These are phyloP conservation scores for Rhodosporidiobolus odoratus DNA, from an alignment of 768 basidiomycete species.

Conservation along the genomic window DNA sequence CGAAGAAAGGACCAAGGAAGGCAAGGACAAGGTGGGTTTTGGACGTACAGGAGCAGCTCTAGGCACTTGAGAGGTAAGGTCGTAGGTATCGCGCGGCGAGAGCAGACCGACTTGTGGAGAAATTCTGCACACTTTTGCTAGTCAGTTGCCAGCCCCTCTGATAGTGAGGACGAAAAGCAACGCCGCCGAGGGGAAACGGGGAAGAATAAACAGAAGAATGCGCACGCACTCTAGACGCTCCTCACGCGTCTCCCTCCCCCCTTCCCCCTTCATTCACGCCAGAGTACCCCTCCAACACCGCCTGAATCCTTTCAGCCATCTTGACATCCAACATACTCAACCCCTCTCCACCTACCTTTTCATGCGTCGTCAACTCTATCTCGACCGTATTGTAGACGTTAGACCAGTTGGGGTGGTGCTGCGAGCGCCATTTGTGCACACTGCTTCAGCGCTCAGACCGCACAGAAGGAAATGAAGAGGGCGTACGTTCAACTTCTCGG, in stretches of 20 bases:
- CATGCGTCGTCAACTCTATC: constrained; percentile 35
- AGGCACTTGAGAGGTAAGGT: no score
- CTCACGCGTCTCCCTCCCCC: background rate
- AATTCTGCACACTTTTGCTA: no score
- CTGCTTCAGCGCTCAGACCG: no score
- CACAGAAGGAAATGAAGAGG: background rate
- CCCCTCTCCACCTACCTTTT: constrained; percentile 11
- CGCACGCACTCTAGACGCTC: background rate
- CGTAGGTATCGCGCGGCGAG: no score
- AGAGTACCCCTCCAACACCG: background rate
- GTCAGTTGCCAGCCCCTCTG: no score
- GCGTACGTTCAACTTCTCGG: constrained; percentile 36
- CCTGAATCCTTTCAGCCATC: constrained; percentile 21
- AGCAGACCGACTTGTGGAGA: no score
- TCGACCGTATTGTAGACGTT: constrained; percentile 35
- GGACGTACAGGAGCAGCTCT: no score
- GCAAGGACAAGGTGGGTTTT: no score
- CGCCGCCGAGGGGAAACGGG: background rate
- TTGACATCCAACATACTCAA: constrained; percentile 35
- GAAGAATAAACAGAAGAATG: background rate
- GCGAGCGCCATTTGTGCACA: background rate
- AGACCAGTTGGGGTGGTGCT: constrained; percentile 37
- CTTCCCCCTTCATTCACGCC: background rate
- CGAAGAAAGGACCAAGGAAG: no score
- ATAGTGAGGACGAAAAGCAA: no score